phyloP scores from a whole-genome alignment of 2,329 filamentous ascomycete species.

The Fusarium sambucinum region DNA sequence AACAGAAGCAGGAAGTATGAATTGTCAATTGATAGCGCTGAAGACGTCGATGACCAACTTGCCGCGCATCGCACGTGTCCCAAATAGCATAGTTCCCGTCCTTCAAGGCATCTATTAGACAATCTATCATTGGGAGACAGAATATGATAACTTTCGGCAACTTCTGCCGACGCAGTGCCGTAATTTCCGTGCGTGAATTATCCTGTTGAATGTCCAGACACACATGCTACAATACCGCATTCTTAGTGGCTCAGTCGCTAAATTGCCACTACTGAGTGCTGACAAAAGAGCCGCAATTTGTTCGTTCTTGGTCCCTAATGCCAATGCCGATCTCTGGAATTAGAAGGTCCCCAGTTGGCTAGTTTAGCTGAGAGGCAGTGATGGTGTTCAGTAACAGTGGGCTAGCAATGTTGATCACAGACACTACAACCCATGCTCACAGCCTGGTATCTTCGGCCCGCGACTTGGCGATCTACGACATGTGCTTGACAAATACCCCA shows the following conservation, averaged over 20 bases:
- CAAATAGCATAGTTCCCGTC: rapidly evolving
- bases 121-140: constrained; percentile 11
- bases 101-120: neutral
- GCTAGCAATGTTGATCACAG: too few relatives aligned
- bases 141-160: constrained; percentile 17
- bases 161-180: constrained; percentile 13
- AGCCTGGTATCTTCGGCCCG: neutral
- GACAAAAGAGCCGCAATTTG: constrained; percentile 2
- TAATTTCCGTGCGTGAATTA: constrained; percentile 5
- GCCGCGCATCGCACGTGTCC: neutral
- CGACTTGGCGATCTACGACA: constrained; percentile 12
- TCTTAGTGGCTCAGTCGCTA: constrained; percentile 24
- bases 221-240: constrained; percentile 33
- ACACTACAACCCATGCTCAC: neutral
- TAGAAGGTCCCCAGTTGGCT: neutral
- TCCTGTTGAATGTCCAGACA: neutral
- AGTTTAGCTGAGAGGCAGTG: too few relatives aligned
- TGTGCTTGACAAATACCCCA: neutral
- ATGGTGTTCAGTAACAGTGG: too few relatives aligned
- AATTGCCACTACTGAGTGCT: neutral
- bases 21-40: neutral
- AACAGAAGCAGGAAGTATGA: rapidly evolving
- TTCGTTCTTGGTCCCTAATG: constrained; percentile 14
- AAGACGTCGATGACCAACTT: neutral
- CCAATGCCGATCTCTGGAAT: neutral